These are phyloP conservation scores for Claviceps pazoutovae DNA, from an alignment of 2,329 filamentous ascomycete genomes.

Conservation along the genomic window DNA sequence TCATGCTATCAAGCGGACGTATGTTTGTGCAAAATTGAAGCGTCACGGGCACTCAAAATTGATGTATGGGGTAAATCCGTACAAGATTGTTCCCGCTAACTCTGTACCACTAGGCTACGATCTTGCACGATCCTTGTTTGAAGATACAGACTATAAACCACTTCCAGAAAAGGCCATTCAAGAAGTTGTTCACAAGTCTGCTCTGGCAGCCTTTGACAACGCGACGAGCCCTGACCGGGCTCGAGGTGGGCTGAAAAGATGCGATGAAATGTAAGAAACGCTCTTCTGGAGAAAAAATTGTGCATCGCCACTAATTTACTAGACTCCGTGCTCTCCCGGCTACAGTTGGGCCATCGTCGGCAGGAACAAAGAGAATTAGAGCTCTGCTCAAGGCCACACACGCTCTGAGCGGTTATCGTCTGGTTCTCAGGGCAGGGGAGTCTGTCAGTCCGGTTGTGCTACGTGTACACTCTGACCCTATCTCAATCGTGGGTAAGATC, in stretches of 20 bases:
- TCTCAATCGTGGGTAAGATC: constrained; percentile 58
- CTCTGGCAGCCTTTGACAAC: constrained; percentile 63
- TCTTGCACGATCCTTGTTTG: constrained; percentile 49
- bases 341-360: constrained; percentile 37
- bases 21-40: constrained; percentile 18
- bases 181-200: constrained; percentile 46
- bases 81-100: constrained; percentile 5
- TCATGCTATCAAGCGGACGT: constrained; percentile 48
- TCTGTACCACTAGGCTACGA: constrained; percentile 34
- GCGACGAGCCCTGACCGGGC: constrained; percentile 69
- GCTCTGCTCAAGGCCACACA: constrained; percentile 61
- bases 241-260: constrained; percentile 63
- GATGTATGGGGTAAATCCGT: too few relatives aligned
- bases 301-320: not conserved
- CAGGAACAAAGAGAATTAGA: constrained; percentile 40
- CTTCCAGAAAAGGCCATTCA: constrained; percentile 38
- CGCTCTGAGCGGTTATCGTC: constrained; percentile 58
- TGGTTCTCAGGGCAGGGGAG: constrained; percentile 66
- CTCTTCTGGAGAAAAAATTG: not conserved
- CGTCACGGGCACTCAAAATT: not conserved
- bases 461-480: constrained; percentile 61
- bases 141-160: constrained; percentile 33
- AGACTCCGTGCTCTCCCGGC: constrained; percentile 52
- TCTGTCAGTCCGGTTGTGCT: constrained; percentile 68
- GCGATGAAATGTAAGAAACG: constrained; percentile 53